phyloP scores from a whole-genome alignment of 2,329 filamentous ascomycete species.

The Fusarium falciforme region DNA sequence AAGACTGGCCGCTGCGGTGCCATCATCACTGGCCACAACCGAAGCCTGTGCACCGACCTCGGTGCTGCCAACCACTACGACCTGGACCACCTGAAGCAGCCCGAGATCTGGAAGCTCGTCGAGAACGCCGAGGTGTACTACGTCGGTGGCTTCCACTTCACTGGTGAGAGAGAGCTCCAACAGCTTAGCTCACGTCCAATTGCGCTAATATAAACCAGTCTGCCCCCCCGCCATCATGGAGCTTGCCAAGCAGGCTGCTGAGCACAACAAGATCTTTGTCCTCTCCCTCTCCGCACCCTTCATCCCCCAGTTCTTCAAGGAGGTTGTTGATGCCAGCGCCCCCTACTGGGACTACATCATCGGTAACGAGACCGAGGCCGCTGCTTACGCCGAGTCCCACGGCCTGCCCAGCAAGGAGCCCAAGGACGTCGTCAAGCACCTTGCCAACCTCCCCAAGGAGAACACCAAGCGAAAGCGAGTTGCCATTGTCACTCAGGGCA shows the following conservation, averaged over 20 bases:
- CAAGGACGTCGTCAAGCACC: constrained; percentile 83
- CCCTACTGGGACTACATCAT: constrained; percentile 97
- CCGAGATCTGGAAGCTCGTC: constrained; percentile 91
- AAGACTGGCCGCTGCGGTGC: constrained; percentile 95
- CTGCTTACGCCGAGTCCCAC: constrained; percentile 87
- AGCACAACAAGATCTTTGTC: constrained; percentile 90
- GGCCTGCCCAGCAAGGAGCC: constrained; percentile 80
- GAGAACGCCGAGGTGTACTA: constrained; percentile 91
- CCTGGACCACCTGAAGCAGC: constrained; percentile 89
- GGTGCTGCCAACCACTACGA: constrained; percentile 98
- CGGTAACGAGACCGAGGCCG: constrained; percentile 96
- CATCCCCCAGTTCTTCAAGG: constrained; percentile 98
- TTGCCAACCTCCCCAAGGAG: constrained; percentile 92
- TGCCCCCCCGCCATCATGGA: constrained; percentile 91
- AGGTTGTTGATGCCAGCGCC: constrained; percentile 84
- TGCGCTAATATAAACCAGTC: constrained; percentile 60
- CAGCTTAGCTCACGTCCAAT: background rate
- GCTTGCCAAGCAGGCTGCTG: constrained; percentile 88
- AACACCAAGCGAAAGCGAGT: constrained; percentile 86
- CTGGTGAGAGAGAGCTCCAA: constrained; percentile 55
- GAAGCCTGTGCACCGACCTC: constrained; percentile 93
- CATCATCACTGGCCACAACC: constrained; percentile 96
- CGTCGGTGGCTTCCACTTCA: constrained; percentile 97
- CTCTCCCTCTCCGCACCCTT: constrained; percentile 96
- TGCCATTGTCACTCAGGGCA: constrained; percentile 95